Percentiles rank a stretch among this genome's conserved stretches.
phyloP scores from a whole-genome alignment of 495 filamentous ascomycete species.

The Xylaria curta region DNA sequence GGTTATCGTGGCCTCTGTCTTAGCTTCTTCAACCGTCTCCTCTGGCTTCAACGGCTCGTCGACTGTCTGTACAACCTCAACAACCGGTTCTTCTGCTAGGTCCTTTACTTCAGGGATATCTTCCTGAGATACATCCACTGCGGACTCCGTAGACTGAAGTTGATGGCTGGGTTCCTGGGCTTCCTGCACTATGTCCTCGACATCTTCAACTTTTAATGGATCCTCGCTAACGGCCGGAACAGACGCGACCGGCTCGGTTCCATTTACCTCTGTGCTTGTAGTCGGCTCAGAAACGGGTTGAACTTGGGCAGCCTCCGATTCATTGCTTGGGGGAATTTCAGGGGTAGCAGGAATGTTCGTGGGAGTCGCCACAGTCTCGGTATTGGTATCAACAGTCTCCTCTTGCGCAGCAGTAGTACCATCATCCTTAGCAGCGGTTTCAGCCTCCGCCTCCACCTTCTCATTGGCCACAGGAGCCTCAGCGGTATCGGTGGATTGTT shows the following conservation, averaged over 20 bases:
- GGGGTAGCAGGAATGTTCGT: background rate
- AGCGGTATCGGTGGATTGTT: conserved; percentile 31
- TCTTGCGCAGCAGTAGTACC: conserved; percentile 1
- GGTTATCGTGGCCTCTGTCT: background rate
- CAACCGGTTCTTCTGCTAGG: background rate
- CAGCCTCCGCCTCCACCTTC: conserved; percentile 26
- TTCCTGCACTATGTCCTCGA: conserved; percentile 37
- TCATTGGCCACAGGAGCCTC: conserved; percentile 25
- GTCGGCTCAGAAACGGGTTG: background rate
- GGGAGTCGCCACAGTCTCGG: background rate
- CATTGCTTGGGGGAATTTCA: background rate
- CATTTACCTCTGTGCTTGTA: conserved; percentile 5
- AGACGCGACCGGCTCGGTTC: conserved; percentile 12
- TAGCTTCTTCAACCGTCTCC: background rate
- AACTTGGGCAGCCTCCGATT: background rate
- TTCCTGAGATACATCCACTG: background rate
- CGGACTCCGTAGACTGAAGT: background rate
- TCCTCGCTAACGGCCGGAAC: conserved; percentile 30
- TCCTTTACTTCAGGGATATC: conserved; percentile 10
- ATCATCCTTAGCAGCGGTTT: conserved; percentile 19
- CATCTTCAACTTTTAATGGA: conserved; percentile 30
- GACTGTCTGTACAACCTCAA: background rate
- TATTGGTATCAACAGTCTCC: background rate
- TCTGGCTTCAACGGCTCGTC: background rate
- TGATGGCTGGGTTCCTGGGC: conserved; percentile 14